Conservation (phyloP, 768 basidiomycete genomes). For the Tremella yokohamensis region DNA sequence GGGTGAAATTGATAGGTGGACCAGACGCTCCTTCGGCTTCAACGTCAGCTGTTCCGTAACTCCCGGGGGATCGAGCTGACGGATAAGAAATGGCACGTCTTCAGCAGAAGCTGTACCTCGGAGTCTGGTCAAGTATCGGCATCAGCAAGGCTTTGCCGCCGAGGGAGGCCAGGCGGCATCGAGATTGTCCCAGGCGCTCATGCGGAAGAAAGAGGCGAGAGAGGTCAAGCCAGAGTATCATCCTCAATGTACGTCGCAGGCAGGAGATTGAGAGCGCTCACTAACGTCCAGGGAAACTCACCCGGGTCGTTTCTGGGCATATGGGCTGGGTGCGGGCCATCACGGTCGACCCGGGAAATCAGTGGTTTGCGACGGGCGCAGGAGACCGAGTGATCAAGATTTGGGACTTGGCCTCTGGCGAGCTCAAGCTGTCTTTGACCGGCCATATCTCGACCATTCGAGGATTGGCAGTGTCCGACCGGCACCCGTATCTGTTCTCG, state of each 20-base stretch:
- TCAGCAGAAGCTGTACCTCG: constrained; percentile 25
- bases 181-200: constrained; percentile 77
- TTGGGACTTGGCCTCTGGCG: constrained; percentile 97
- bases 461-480: constrained; percentile 81
- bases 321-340: constrained; percentile 95
- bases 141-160: constrained; percentile 50
- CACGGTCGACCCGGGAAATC: constrained; percentile 94
- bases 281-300: constrained; percentile 66
- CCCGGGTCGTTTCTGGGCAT: constrained; percentile 95
- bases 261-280: neutral
- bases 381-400: constrained; percentile 98
- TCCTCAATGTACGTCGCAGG: constrained; percentile 59
- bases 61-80: constrained; percentile 3
- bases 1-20: constrained; percentile 51
- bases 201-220: constrained; percentile 85
- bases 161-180: constrained; percentile 51
- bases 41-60: constrained; percentile 16
- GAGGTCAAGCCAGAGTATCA: constrained; percentile 95
- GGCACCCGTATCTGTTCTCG: constrained; percentile 96
- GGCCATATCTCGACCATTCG: constrained; percentile 97
- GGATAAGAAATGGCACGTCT: neutral
- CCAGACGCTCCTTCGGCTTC: constrained; percentile 46
- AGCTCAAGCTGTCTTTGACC: constrained; percentile 90
- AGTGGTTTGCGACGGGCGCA: constrained; percentile 98
- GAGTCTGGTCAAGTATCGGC: constrained; percentile 48